These are phyloP conservation scores for Guadua angustifolia DNA, from an alignment of 176 grass and related monocot genomes.

Conservation along the genomic window DNA sequence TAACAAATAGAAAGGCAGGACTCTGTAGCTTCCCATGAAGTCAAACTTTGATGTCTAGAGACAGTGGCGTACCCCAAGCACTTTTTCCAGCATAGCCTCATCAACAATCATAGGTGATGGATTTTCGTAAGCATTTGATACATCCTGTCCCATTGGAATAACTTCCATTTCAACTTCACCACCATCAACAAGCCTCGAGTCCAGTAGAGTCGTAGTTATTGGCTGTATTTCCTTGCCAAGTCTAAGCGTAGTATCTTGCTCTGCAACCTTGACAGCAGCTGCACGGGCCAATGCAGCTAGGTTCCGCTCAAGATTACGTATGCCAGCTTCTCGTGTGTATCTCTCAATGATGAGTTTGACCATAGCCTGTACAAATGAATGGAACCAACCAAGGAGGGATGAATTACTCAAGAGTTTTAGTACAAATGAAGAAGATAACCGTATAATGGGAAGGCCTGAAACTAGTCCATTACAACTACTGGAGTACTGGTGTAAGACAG, in stretches of 20 bases:
- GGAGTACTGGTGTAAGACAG: background rate
- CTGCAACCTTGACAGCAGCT: constrained; percentile 90
- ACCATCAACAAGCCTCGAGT: constrained; percentile 68
- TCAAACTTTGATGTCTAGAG: constrained; percentile 12
- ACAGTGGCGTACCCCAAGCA: constrained; percentile 80
- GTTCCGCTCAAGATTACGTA: constrained; percentile 86
- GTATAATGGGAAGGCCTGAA: background rate
- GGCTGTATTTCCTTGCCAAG: constrained; percentile 75
- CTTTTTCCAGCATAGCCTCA: constrained; percentile 95
- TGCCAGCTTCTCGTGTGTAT: constrained; percentile 97
- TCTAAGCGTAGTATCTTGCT: constrained; percentile 63
- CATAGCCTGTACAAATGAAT: constrained; percentile 57
- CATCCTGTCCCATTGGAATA: constrained; percentile 92
- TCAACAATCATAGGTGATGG: constrained; percentile 69
- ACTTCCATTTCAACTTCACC: constrained; percentile 99
- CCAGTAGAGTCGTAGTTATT: constrained; percentile 74
- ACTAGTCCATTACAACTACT: background rate
- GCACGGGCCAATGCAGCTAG: constrained; percentile 85
- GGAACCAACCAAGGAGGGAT: constrained; percentile 3
- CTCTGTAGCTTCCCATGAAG: constrained; percentile 13
- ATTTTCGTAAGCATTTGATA: constrained; percentile 74
- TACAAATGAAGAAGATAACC: background rate
- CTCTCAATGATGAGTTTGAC: constrained; percentile 89
- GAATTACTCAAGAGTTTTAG: constrained; percentile 15
- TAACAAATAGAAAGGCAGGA: background rate